These are phyloP conservation scores for Moesziomyces sp. DNA, from an alignment of 1,284 basidiomycete genomes.

Conservation along the genomic window DNA sequence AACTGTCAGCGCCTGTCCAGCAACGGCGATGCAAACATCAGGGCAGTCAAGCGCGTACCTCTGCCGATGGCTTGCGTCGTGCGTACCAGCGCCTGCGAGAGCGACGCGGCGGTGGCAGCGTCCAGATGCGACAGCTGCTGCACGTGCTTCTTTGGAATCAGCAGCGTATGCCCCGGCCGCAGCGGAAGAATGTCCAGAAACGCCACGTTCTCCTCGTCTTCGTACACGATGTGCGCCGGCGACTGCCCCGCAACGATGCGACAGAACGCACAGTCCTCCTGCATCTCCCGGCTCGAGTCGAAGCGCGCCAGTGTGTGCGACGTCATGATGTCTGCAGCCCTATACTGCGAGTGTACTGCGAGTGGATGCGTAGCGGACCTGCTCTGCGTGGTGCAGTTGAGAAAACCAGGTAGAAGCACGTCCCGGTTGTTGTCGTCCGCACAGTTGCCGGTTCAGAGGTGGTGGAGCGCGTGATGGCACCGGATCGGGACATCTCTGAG, in stretches of 20 bases:
- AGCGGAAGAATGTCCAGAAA: slow-evolving; percentile 80
- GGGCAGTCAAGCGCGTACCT: slow-evolving; percentile 19
- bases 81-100: slow-evolving; percentile 37
- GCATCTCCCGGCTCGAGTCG: slow-evolving; percentile 24
- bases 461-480: no score
- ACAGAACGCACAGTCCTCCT: slow-evolving; percentile 48
- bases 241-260: slow-evolving; percentile 23
- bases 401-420: no score
- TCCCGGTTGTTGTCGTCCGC: no score
- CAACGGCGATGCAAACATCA: not conserved
- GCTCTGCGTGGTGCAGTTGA: no score
- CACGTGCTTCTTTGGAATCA: slow-evolving; percentile 49
- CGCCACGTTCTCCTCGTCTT: slow-evolving; percentile 75
- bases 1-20: not conserved
- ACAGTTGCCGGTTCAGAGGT: no score
- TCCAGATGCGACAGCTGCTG: slow-evolving; percentile 21
- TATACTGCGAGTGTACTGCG: no score
- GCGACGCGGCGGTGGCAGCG: slow-evolving; percentile 20
- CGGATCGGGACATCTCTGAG: no score
- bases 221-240: slow-evolving; percentile 41
- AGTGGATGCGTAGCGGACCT: no score
- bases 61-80: slow-evolving; percentile 41
- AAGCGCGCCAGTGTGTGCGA: slow-evolving; percentile 44
- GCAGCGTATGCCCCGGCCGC: slow-evolving; percentile 69
- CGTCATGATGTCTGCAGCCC: slow-evolving; percentile 15